A percentile compares a stretch with the other conserved stretches of the same genome.
Conservation (phyloP, 2,329 filamentous ascomycete genomes). For the Aspergillus sp. region DNA sequence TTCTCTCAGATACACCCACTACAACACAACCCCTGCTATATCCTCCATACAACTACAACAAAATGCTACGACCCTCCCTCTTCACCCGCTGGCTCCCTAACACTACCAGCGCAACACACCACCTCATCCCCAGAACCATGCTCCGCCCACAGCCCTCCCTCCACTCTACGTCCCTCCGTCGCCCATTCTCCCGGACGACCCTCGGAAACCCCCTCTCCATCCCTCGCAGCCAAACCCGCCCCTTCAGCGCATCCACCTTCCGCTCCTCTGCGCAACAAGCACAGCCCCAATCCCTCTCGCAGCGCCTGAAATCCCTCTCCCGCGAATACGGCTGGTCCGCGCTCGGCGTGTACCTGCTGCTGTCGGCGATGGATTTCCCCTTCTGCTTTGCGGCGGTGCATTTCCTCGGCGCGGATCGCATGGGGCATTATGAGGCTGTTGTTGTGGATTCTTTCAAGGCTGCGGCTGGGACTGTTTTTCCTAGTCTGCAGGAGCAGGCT, state of each 20-base stretch:
- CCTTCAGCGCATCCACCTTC: slow-evolving; percentile 25
- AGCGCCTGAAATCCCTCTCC: slow-evolving; percentile 76
- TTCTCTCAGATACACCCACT: too few species aligned
- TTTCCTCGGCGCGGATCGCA: slow-evolving; percentile 76
- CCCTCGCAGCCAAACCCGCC: slow-evolving; percentile 7
- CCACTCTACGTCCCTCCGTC: too few species aligned
- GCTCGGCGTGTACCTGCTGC: slow-evolving; percentile 79
- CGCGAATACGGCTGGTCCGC: slow-evolving; percentile 94
- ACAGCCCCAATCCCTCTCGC: slow-evolving; percentile 55
- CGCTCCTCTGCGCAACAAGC: slow-evolving; percentile 18
- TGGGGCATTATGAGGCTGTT: slow-evolving; percentile 59
- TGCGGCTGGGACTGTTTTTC: slow-evolving; percentile 38
- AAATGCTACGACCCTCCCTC: background rate
- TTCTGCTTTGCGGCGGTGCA: slow-evolving; percentile 90
- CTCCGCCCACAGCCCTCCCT: slow-evolving; percentile 1
- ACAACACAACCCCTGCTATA: too few species aligned
- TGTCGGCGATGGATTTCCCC: slow-evolving; percentile 87
- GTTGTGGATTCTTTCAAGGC: slow-evolving; percentile 38
- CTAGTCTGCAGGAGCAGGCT: slow-evolving; percentile 35
- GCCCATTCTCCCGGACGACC: too few species aligned
- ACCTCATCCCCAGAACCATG: background rate
- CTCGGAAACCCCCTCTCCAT: too few species aligned
- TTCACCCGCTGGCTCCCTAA: background rate
- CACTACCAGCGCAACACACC: background rate
- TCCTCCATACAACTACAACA: too few species aligned